Evolutionary conservation across 2,329 filamentous ascomycete species (phyloP).

Genomic region (Pseudogymnoascus sp.): DNA sequence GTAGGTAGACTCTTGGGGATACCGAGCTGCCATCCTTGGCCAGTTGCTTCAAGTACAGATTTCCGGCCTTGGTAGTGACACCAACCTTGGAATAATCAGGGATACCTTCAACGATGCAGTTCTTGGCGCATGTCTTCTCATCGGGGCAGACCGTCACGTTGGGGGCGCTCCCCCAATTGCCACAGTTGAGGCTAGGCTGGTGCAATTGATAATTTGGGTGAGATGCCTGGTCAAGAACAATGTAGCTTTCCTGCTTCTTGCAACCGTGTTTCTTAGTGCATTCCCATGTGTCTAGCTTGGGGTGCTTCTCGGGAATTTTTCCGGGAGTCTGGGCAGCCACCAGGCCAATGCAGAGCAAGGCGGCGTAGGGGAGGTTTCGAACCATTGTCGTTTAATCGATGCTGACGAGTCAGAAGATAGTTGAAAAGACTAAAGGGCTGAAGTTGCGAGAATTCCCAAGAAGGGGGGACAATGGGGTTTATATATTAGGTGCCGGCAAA

Average conservation of each 20-base stretch:
- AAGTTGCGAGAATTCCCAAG: background rate
- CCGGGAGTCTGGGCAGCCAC: conserved; percentile 32
- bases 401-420: background rate
- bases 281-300: conserved; percentile 41
- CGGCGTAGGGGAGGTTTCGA: background rate
- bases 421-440: background rate
- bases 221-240: conserved; percentile 41
- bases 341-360: conserved; percentile 1
- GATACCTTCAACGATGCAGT: conserved; percentile 46
- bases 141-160: conserved; percentile 41
- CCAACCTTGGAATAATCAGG: conserved; percentile 38
- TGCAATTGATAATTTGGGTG: conserved; percentile 38
- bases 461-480: background rate
- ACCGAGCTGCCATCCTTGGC: conserved; percentile 21
- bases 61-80: conserved; percentile 31
- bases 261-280: conserved; percentile 44
- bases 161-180: conserved; percentile 26
- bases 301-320: conserved; percentile 38
- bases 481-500: conserved; percentile 1
- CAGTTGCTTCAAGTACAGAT: conserved; percentile 28
- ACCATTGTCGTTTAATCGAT: background rate
- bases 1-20: conserved; percentile 36
- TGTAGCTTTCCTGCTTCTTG: conserved; percentile 35
- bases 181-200: conserved; percentile 28
- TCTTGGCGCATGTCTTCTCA: conserved; percentile 40